These are phyloP conservation scores for Coniochaeta ligniaria DNA, from an alignment of 2,329 filamentous ascomycete genomes.

Conservation along the genomic window DNA sequence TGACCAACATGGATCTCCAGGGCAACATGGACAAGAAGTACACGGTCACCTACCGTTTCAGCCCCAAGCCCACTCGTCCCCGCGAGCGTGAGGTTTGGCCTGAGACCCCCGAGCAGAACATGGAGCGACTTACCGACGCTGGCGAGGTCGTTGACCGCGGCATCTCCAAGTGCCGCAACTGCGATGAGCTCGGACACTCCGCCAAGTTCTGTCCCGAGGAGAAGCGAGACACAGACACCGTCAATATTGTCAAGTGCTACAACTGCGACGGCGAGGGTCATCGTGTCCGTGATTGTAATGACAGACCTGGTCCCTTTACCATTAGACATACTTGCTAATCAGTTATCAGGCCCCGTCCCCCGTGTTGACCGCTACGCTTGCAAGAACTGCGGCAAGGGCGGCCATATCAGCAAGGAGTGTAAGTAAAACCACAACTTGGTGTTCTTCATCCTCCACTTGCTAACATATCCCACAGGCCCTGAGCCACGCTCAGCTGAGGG, in stretches of 20 bases:
- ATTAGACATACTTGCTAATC: constrained; percentile 12
- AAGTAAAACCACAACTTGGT: constrained; percentile 17
- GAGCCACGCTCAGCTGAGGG: constrained; percentile 55
- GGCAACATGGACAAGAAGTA: constrained; percentile 60
- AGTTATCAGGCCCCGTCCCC: constrained; percentile 43
- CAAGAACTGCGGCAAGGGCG: constrained; percentile 56
- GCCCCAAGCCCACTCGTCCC: constrained; percentile 47
- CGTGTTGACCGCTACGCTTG: constrained; percentile 59
- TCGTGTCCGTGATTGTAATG: constrained; percentile 61
- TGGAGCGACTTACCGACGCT: constrained; percentile 56
- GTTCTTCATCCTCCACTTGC: neutral
- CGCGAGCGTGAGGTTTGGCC: constrained; percentile 57
- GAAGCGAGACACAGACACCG: constrained; percentile 36
- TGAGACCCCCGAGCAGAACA: constrained; percentile 47
- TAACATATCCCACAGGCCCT: constrained; percentile 20
- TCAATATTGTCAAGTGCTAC: constrained; percentile 48
- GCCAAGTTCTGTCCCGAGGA: constrained; percentile 55
- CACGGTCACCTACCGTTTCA: constrained; percentile 55
- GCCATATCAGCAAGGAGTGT: constrained; percentile 45
- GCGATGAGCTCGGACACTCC: constrained; percentile 56
- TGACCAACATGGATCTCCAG: constrained; percentile 67
- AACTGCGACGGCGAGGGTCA: constrained; percentile 60
- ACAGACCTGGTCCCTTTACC: constrained; percentile 4
- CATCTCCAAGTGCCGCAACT: constrained; percentile 56
- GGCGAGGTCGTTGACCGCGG: constrained; percentile 56